phyloP scores from a whole-genome alignment of 2,329 filamentous ascomycete species.

The Penicillium sp. region DNA sequence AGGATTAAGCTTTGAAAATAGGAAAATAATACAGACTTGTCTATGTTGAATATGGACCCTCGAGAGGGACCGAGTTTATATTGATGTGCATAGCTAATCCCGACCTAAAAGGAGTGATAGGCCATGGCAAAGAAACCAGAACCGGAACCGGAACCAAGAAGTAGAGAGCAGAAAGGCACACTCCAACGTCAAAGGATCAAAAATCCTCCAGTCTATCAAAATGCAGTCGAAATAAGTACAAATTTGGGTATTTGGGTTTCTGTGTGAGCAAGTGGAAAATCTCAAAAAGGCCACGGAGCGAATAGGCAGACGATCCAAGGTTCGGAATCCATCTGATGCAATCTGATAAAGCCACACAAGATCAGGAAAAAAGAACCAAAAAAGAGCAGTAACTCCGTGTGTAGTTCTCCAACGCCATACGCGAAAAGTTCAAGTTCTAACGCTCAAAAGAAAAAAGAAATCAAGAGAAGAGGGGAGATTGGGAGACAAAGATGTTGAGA shows the following conservation, averaged over 20 bases:
- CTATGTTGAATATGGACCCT: slow-evolving; percentile 11
- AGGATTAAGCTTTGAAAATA: background rate
- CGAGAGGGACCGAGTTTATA: background rate
- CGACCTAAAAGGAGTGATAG: slow-evolving; percentile 7
- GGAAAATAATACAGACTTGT: background rate
- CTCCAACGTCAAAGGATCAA: background rate
- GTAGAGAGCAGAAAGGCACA: slow-evolving; percentile 1
- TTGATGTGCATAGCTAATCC: background rate
- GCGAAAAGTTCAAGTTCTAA: slow-evolving; percentile 17
- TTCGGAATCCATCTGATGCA: slow-evolving; percentile 18
- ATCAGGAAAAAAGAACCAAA: background rate
- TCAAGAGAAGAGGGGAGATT: background rate
- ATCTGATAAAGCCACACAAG: slow-evolving; percentile 11
- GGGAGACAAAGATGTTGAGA: background rate
- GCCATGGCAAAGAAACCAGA: background rate
- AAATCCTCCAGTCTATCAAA: slow-evolving; percentile 23
- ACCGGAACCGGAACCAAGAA: background rate
- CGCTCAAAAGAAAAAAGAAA: slow-evolving; percentile 9
- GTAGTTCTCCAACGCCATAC: slow-evolving; percentile 16
- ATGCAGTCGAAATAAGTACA: slow-evolving; percentile 11
- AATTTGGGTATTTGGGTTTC: slow-evolving; percentile 24
- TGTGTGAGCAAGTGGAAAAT: slow-evolving; percentile 13
- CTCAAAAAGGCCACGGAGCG: slow-evolving; percentile 1
- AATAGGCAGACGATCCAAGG: slow-evolving; percentile 10
- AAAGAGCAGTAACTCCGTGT: slow-evolving; percentile 15